Percentiles rank a stretch among this genome's conserved stretches.
These are phyloP conservation scores for Fusarium sp. DNA, from an alignment of 2,329 filamentous ascomycete species.

Conservation along the genomic window DNA sequence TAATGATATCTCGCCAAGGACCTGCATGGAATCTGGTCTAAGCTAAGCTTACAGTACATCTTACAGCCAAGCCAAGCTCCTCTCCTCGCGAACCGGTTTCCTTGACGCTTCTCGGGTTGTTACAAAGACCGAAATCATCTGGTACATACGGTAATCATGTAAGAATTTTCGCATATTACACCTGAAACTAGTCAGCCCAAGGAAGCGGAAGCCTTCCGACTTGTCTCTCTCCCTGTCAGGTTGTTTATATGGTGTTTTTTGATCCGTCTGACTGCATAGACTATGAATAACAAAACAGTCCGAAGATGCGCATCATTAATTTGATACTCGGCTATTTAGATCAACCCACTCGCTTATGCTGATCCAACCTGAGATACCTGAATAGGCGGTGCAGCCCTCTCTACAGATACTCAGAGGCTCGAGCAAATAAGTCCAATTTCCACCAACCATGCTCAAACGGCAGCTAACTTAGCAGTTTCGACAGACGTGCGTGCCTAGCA, in stretches of 20 bases:
- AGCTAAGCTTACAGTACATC: constrained; percentile 28
- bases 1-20: constrained; percentile 27
- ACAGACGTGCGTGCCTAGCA: constrained; percentile 21
- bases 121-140: constrained; percentile 24
- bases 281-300: constrained; percentile 12
- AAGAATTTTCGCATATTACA: constrained; percentile 25
- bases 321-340: constrained; percentile 23
- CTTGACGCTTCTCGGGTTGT: constrained; percentile 7
- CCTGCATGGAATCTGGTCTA: constrained; percentile 26
- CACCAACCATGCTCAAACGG: constrained; percentile 36
- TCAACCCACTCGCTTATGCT: constrained; percentile 6
- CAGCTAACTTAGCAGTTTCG: constrained; percentile 21
- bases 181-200: constrained; percentile 42
- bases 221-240: constrained; percentile 9
- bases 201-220: constrained; percentile 23
- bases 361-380: neutral
- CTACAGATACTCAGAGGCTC: neutral
- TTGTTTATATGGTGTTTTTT: constrained; percentile 35
- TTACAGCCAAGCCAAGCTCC: constrained; percentile 1
- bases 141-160: neutral
- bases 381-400: constrained; percentile 2
- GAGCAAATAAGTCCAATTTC: constrained; percentile 30
- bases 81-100: constrained; percentile 39
- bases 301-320: constrained; percentile 36
- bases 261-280: constrained; percentile 14